A percentile compares a stretch with the other conserved stretches of the same genome.
Evolutionary conservation across 352 stramenopile genomes (phyloP).

Genomic region (Globisporangium acanthophoron): DNA sequence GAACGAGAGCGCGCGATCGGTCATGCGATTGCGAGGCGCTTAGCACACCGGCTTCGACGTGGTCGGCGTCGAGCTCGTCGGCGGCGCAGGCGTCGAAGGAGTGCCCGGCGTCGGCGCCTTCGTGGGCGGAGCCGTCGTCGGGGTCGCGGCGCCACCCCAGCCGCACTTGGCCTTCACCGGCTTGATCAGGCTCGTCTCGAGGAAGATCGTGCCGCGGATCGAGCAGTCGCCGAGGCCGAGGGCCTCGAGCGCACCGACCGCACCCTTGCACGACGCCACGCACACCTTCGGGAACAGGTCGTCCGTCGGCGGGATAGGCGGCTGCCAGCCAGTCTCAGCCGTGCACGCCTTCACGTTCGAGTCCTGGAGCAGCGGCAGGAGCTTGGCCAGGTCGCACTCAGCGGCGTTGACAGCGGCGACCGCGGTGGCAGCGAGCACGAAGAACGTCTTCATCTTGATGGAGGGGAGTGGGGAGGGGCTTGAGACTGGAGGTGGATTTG

Average conservation of each 20-base stretch:
- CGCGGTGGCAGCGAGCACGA: constrained; percentile 3
- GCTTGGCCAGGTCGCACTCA: background rate
- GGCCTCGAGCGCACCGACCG: background rate
- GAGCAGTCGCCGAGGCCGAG: background rate
- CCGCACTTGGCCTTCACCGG: background rate
- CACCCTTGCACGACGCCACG: background rate
- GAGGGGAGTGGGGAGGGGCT: background rate
- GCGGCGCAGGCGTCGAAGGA: background rate
- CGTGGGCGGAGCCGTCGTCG: background rate
- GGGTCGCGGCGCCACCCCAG: background rate
- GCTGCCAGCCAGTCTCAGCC: background rate
- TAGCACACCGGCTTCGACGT: constrained; percentile 4
- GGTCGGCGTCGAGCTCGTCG: background rate
- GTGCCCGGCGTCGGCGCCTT: background rate
- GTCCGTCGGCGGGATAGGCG: background rate
- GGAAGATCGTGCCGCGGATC: background rate
- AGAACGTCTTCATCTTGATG: constrained; percentile 13
- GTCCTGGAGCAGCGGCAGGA: background rate
- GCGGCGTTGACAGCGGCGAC: constrained; percentile 5
- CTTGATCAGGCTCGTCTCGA: background rate
- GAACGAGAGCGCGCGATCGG: no score
- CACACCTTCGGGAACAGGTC: background rate
- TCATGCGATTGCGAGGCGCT: background rate
- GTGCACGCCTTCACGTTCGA: background rate
- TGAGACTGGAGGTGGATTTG: constrained; percentile 17